Conservation (phyloP, 225 moss, liverwort and hornwort genomes). For the Antitrichia curtipendula region DNA sequence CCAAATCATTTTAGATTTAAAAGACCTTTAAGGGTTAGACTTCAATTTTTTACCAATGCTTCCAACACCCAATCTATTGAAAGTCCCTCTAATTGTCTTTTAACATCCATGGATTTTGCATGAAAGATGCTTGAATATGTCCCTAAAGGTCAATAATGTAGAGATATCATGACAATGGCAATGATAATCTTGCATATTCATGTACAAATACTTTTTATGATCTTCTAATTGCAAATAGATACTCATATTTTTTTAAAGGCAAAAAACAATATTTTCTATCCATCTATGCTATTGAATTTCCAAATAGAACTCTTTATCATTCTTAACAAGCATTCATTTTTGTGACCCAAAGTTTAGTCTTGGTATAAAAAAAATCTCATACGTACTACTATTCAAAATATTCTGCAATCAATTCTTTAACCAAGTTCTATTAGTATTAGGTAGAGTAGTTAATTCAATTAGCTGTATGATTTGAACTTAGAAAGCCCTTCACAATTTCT, state of each 20-base stretch:
- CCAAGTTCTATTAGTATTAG: not conserved
- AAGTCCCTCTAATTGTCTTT: not conserved
- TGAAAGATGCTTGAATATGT: not conserved
- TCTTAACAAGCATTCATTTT: not conserved
- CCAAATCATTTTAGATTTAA: not conserved
- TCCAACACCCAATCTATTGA: accelerated
- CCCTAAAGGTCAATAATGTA: not conserved
- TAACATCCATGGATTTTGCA: accelerated
- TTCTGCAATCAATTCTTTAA: not conserved
- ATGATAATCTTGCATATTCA: too few relatives aligned
- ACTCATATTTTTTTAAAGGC: not conserved
- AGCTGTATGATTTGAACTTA: accelerated
- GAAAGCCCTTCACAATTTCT: not conserved
- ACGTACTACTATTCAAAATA: not conserved
- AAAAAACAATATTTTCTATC: not conserved
- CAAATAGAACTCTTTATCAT: not conserved
- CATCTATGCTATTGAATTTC: not conserved
- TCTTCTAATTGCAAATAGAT: not conserved
- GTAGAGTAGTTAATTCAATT: not conserved
- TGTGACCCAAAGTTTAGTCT: not conserved
- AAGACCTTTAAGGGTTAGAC: not conserved
- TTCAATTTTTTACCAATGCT: not conserved
- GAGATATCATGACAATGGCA: too few relatives aligned
- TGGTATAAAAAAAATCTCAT: accelerated
- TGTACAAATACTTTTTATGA: not conserved